These are phyloP conservation scores for Boechera stricta DNA, from an alignment of 345 rosid species.

Conservation along the genomic window DNA sequence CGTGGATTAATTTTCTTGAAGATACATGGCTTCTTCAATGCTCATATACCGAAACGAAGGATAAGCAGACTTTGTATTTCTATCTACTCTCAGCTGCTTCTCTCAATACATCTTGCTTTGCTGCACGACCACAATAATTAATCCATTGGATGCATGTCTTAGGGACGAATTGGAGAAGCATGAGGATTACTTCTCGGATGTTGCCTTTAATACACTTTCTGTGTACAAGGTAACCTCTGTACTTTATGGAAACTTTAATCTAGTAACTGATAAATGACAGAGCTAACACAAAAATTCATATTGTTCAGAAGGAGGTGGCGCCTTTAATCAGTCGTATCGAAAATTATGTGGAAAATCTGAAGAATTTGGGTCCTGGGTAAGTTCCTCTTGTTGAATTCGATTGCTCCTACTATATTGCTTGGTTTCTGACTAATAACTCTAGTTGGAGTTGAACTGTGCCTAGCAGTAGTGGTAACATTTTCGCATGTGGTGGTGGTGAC, in stretches of 20 bases:
- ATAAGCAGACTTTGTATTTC: conserved; percentile 76
- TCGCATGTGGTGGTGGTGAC: conserved; percentile 43
- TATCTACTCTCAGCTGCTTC: conserved; percentile 42
- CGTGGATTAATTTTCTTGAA: conserved; percentile 94
- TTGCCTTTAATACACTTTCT: conserved; percentile 73
- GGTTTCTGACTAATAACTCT: conserved; percentile 6
- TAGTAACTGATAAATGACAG: conserved; percentile 19
- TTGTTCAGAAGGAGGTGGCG: conserved; percentile 75
- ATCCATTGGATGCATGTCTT: conserved; percentile 33
- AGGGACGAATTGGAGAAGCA: conserved; percentile 90
- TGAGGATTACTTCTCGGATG: conserved; percentile 70
- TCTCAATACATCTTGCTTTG: conserved; percentile 11
- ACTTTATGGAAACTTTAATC: conserved; percentile 15
- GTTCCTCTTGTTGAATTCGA: conserved; percentile 12
- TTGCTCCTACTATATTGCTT: conserved; percentile 19
- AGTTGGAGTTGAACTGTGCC: conserved; percentile 24
- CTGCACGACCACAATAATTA: conserved; percentile 23
- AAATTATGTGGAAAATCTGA: conserved; percentile 88
- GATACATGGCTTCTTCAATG: conserved; percentile 89
- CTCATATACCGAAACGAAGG: conserved; percentile 66
- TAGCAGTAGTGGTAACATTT: conserved; percentile 38
- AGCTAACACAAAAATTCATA: conserved; percentile 12
- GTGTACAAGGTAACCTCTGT: conserved; percentile 65
- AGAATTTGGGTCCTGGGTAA: conserved; percentile 74
- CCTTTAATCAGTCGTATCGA: conserved; percentile 73